Percentiles rank a stretch among this genome's conserved stretches.
Evolutionary conservation across 2,329 filamentous ascomycete genomes (phyloP).

Genomic region (Aspergillus costaricaensis): DNA sequence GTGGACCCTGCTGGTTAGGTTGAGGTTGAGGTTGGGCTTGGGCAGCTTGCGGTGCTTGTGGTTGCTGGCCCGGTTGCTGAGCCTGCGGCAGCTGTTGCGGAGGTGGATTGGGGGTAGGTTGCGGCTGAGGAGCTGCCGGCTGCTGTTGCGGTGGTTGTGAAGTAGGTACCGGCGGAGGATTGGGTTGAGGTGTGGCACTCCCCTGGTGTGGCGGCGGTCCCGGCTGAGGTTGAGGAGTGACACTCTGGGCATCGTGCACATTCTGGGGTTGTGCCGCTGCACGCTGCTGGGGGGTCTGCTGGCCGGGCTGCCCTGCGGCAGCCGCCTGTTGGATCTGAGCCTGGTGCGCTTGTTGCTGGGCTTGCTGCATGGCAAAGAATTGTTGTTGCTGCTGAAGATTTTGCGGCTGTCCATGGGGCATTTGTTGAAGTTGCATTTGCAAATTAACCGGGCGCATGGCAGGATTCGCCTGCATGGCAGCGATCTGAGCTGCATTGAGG

Average conservation of each 20-base stretch:
- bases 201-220: conserved; percentile 42
- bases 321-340: conserved; percentile 32
- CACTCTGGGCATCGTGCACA: conserved; percentile 45
- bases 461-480: conserved; percentile 46
- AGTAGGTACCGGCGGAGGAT: conserved; percentile 33
- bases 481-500: conserved; percentile 45
- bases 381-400: conserved; percentile 48
- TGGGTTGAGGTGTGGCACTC: conserved; percentile 41
- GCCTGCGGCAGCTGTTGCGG: conserved; percentile 42
- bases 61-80: conserved; percentile 34
- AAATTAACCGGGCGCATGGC: conserved; percentile 43
- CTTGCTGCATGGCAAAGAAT: conserved; percentile 38
- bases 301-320: conserved; percentile 38
- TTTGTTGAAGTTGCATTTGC: conserved; percentile 45
- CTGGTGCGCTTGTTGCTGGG: conserved; percentile 36
- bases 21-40: conserved; percentile 38
- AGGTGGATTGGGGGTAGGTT: conserved; percentile 39
- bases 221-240: conserved; percentile 48
- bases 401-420: conserved; percentile 44
- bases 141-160: conserved; percentile 40
- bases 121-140: conserved; percentile 35
- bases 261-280: conserved; percentile 44
- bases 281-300: conserved; percentile 46
- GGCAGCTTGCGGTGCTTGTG: conserved; percentile 30
- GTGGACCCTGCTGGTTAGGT: conserved; percentile 42